Conservation (phyloP, 148 eudicot species). For the Gaultheria prostrata region DNA sequence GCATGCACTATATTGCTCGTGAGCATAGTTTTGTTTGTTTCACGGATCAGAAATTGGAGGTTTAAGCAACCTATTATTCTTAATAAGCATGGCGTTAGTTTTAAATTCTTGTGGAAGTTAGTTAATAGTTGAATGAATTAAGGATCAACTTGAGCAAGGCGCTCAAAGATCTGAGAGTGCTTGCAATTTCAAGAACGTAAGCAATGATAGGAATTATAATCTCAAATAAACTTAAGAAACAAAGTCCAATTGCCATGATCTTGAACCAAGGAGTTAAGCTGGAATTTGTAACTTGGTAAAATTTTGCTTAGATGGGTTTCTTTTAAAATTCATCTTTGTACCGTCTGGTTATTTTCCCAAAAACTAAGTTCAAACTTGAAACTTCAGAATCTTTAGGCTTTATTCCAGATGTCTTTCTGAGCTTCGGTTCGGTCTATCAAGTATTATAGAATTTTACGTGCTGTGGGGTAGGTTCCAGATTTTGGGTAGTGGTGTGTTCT, state of each 20-base stretch:
- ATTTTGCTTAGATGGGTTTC: neutral
- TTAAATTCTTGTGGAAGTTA: neutral
- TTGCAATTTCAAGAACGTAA: neutral
- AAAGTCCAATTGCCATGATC: neutral
- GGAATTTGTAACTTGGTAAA: neutral
- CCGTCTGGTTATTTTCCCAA: neutral
- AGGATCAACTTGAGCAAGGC: constrained; percentile 2
- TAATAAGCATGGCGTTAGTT: neutral
- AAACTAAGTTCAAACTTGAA: neutral
- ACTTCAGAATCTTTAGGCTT: neutral
- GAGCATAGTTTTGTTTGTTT: neutral
- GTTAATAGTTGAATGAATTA: no score
- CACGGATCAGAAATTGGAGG: neutral
- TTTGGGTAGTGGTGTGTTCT: constrained; percentile 7
- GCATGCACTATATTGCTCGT: neutral
- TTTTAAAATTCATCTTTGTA: neutral
- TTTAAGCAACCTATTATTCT: neutral
- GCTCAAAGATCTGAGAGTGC: constrained; percentile 2
- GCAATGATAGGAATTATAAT: neutral
- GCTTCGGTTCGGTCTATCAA: neutral
- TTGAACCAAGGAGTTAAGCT: neutral
- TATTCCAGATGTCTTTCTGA: neutral
- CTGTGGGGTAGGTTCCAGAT: neutral
- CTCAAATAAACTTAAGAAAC: neutral
- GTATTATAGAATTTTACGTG: neutral